Base-by-base conservation (phyloP, 1,139 yeast genomes). In the Pichia sp. region DNA sequence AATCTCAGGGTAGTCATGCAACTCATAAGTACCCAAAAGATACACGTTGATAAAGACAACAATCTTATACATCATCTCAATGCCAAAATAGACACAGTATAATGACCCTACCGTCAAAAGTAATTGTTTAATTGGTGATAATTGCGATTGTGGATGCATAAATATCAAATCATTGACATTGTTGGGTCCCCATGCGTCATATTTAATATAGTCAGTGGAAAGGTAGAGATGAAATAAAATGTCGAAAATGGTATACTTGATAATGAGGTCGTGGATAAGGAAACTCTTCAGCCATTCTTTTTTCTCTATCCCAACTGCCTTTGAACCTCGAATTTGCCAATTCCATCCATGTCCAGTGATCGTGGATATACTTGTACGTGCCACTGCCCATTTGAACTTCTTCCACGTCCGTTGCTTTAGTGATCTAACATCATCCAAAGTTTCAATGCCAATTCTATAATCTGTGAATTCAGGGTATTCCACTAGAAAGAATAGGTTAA, bases 311-410 rank as follows among this genome's bases (percentile, higher is more conserved):
- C 36, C 8, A 6, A 26, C n/a, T 13, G 28, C 14, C n/a, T 18
- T 9, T 5, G 18, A 12, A 8, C 31, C 26, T 10, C 23, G 33
- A 5, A 43, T 19, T 23, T 37, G 35, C 46, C 42, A 41, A 28
- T 41, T 46, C 49, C 49, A 46, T 2, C 46, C 46, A 19, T 41
- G 21, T 3, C 50, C 49, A n/a, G 36, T 25, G 10, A 45, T 10
- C 14, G 42, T 41, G 8, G 33, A 29, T 12, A 32, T 20, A 12
- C 31, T 31, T 5, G 44, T 27, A 16, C 48, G 35, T 8, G 35
- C 30, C 7, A 38, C 12, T 8, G 38, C 29, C 50, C 48, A 45
- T 26, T 32, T 30, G 10, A 43, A 35, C 25, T 46, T 46, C 6
- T 17, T 7, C 28, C 26, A 30, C 5, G 40, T 37, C 11, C 32